These are phyloP conservation scores for Fusarium miscanthi DNA, from an alignment of 2,329 filamentous ascomycete genomes.

Conservation along the genomic window DNA sequence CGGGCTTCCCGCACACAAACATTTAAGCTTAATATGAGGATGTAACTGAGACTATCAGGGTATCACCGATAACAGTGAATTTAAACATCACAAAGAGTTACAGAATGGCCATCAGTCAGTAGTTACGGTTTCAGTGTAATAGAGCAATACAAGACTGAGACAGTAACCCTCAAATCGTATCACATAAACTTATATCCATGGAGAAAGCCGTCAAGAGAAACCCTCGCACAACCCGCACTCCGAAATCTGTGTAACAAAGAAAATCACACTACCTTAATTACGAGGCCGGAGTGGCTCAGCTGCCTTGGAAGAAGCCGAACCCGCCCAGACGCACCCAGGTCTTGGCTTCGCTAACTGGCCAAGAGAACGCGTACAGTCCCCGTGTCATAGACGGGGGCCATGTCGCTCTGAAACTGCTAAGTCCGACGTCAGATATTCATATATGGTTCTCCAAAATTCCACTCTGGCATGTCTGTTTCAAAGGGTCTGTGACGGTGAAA, in stretches of 20 bases:
- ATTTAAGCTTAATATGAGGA: conserved; percentile 21
- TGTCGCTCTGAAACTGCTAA: background rate
- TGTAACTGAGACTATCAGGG: background rate
- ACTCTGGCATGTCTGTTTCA: background rate
- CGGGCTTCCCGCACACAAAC: conserved; percentile 1
- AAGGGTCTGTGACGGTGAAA: background rate
- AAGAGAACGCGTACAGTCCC: conserved; percentile 5
- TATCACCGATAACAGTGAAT: background rate
- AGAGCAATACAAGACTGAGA: background rate
- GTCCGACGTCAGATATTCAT: background rate
- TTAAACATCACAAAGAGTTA: no score
- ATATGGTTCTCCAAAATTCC: background rate
- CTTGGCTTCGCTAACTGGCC: conserved; percentile 28
- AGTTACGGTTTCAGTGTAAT: background rate
- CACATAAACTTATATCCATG: background rate
- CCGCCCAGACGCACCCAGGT: background rate
- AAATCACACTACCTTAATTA: background rate
- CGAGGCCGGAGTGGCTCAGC: conserved; percentile 33
- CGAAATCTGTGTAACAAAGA: background rate
- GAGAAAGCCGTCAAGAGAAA: background rate
- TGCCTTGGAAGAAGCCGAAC: conserved; percentile 22
- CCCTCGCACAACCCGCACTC: background rate
- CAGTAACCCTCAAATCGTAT: background rate
- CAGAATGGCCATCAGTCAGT: rapidly evolving
- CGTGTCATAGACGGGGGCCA: conserved; percentile 22